Base-by-base conservation (phyloP, 768 basidiomycete genomes). In the Hypholoma sublateritium region DNA sequence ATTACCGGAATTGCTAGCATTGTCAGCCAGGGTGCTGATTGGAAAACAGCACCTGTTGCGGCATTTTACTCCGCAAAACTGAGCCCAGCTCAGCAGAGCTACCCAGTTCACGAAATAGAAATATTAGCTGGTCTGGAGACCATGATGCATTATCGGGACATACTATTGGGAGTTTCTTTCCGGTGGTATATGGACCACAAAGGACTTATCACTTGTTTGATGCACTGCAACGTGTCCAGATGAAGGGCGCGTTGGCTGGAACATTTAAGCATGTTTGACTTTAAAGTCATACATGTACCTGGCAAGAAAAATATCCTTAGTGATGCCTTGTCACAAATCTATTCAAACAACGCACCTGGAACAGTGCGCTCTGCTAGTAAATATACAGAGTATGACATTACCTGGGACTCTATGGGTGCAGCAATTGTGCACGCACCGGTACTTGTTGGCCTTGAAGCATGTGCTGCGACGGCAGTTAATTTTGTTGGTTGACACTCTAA, bases 241-340 rank as follows among this genome's bases (percentile, higher is more conserved):
- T 50, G 70, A 0, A 79, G 78, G 34, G 69, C 69, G 0, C 59
- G 70, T 0, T 80, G 79, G 80, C 24, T 73, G 3, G 70, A 79
- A 54, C 70, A 72, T 19, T 56, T 83, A 0, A 53, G 60, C 0
- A 62, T 72, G 16, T 82, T 77, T 54, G 70, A 80, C 39, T 81
- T 65, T 48, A 62, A 58, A 56, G 68, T 69, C 14, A 62, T 57
- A 14, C 73, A 73, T 52, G 64, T 72, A 1, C 65, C 71, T 0
- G 80, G 79, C 0, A 60, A 63, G 0, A 67, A 72, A 4, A 80
- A 83, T 56, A 61, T 69, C 0, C 57, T 75, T 0, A 70, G 74
- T 0, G 78, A 82, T 62, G 71, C 76, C 0, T 60, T 82, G 5
- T 81, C 77, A 0, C 62, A 71, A 3, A 55, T 34, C 21, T 73